These are phyloP conservation scores for Conoideocrella luteorostrata DNA, from an alignment of 2,329 filamentous ascomycete genomes.

Conservation along the genomic window DNA sequence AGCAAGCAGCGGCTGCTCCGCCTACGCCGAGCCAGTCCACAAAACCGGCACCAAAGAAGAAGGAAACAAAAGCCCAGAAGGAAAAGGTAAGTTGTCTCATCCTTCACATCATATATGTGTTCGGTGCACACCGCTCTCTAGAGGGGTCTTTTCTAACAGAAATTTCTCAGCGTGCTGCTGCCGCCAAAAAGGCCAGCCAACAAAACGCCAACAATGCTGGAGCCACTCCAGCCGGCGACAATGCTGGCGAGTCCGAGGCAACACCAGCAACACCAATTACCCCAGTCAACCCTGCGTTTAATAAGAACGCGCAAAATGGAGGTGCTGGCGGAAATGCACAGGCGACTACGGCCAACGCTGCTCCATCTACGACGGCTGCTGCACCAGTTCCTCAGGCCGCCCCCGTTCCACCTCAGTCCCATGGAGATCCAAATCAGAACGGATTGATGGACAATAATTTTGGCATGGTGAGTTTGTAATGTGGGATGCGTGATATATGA, in stretches of 20 bases:
- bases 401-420: slow-evolving; percentile 29
- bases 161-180: slow-evolving; percentile 38
- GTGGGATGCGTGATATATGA: too few species aligned
- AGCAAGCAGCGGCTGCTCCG: slow-evolving; percentile 59
- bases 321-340: slow-evolving; percentile 23
- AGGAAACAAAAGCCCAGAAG: slow-evolving; percentile 59
- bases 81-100: slow-evolving; percentile 51
- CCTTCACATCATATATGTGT: neutral
- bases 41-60: slow-evolving; percentile 74
- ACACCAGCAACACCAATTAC: slow-evolving; percentile 60
- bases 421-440: slow-evolving; percentile 42
- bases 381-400: slow-evolving; percentile 23
- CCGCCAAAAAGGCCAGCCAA: slow-evolving; percentile 56
- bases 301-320: slow-evolving; percentile 24
- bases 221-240: slow-evolving; percentile 54
- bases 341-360: slow-evolving; percentile 3
- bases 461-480: slow-evolving; percentile 36
- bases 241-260: slow-evolving; percentile 49
- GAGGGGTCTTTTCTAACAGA: too few species aligned
- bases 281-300: slow-evolving; percentile 47
- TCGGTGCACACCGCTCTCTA: neutral
- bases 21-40: slow-evolving; percentile 69
- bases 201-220: slow-evolving; percentile 34
- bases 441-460: slow-evolving; percentile 43
- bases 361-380: slow-evolving; percentile 16